Evolutionary conservation across 441 rosid genomes (phyloP), one percentile per base, ranked within the genome.

Genomic region (Kokia cookei): DNA sequence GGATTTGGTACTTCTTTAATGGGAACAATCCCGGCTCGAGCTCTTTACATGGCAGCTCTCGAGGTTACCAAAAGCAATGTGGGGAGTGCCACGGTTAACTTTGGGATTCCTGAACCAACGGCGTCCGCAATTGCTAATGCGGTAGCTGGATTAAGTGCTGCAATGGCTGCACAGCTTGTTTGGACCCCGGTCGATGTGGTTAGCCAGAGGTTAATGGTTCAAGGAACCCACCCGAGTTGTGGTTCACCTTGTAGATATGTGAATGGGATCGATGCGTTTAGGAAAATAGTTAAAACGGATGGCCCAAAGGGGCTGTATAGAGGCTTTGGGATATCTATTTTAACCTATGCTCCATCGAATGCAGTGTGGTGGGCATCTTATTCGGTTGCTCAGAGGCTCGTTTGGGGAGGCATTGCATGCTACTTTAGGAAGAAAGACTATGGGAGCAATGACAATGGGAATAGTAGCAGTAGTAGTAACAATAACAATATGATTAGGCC

Each of bases 331-430:
- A 80, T 91, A 76, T 92, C 98, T 3, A 86, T 92, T 62, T 70
- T 94, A 87, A 94, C 96, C 0, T 90, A 94, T 66, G 97, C 97
- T 0, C 98, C 97, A 4, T 92, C 97, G 0, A 91, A 91, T 74
- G 97, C 94, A 0, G 89, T 86, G 0, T 94, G 97, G 97, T 90
- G 97, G 98, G 92, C 94, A 2, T 90, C 97, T 0, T 91, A 94
- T 79, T 92, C 95, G 0, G 77, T 89, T 13, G 76, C 90, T 10
- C 94, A 92, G 10, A 80, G 89, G 50, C 35, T 86, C 13, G 83
- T 92, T 29, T 84, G 93, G 98, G 83, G 82, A 17, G 84, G 93
- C 19, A 12, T 87, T 17, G 87, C 87, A 22, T 81, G 78, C 27
- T 81, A 88, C 69, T 4, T 61, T 12, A 14, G 63, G 19, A 82